Conservation (phyloP, 2,329 filamentous ascomycete genomes). For the Aspergillus brasiliensis region DNA sequence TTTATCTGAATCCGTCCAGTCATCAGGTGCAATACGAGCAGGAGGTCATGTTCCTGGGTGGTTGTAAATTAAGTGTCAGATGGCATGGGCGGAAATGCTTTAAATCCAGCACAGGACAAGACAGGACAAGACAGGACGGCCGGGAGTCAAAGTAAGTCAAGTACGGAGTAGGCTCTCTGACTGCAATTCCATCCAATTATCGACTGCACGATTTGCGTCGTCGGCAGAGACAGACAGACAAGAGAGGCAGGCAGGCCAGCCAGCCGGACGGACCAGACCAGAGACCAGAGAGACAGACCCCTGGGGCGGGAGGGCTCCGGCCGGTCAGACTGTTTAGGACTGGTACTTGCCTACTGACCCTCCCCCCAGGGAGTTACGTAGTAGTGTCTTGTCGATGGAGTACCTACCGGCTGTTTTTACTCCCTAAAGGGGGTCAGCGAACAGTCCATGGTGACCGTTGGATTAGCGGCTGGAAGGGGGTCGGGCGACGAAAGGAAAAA, state of each 20-base stretch:
- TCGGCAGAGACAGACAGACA: neutral
- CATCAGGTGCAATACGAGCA: neutral
- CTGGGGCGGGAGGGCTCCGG: conserved; percentile 1
- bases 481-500: neutral
- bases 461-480: neutral
- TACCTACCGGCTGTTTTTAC: neutral
- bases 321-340: conserved; percentile 1
- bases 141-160: too few species aligned
- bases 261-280: neutral
- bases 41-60: neutral
- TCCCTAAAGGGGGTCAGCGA: neutral
- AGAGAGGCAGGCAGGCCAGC: neutral
- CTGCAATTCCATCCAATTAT: conserved; percentile 8
- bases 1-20: neutral
- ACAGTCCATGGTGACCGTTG: neutral
- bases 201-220: conserved; percentile 4
- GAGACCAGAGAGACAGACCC: neutral
- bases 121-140: neutral
- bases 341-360: neutral
- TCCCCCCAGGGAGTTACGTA: too few species aligned
- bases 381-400: neutral
- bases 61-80: neutral
- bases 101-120: neutral
- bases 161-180: neutral
- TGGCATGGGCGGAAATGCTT: neutral